Base-by-base conservation (phyloP, 2,329 filamentous ascomycete species). In the Ceratocystiopsis sp. region DNA sequence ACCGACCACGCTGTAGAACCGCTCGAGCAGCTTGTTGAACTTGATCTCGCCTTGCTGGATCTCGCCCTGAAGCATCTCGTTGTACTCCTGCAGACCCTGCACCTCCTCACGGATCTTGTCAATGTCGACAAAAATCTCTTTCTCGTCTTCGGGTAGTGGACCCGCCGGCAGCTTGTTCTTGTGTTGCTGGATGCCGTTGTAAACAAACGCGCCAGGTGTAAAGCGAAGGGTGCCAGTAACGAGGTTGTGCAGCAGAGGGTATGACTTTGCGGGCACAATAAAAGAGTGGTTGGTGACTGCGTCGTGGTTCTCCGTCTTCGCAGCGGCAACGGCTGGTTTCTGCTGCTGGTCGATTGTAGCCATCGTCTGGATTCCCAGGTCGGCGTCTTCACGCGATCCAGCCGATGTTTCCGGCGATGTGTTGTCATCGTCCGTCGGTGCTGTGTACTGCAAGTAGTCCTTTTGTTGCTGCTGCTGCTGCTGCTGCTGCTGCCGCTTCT, bases 71-170 rank as follows among this genome's bases (percentile, higher is more conserved):
- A 52, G 50, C 50, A 52, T 52, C 48, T 52, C 49, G 37, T 52
- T 48, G 40, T 52, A 49, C 39, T 52, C 50, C 43, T 51, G 49
- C 38, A 52, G 46, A 12, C 48, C 46, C 14, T 45, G 41, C 6
- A 57, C 55, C 53, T 62, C 43, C 37, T 61, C 42, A 49, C 56
- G 42, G 53, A 57, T 41, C 50, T 59, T 44, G 47, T 61, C 44
- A 52, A 61, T 46, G 55, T 60, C 48, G 54, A 62, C 49, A 44
- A 52, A 50, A 15, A 52, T 52, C 40, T 51, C 45, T 38, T 45
- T 46, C 37, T 52, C 51, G 42, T 53, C 50, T 1, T 47, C 44
- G 0, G 51, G 48, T 3, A 50, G 3, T 1, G 32, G 43, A 2
- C 45, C 50, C 0, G 49, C 33, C 17, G 47, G 48, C 36, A 50